phyloP scores from a whole-genome alignment of 2,329 filamentous ascomycete genomes.

The Davidsoniella neocaledoniae region DNA sequence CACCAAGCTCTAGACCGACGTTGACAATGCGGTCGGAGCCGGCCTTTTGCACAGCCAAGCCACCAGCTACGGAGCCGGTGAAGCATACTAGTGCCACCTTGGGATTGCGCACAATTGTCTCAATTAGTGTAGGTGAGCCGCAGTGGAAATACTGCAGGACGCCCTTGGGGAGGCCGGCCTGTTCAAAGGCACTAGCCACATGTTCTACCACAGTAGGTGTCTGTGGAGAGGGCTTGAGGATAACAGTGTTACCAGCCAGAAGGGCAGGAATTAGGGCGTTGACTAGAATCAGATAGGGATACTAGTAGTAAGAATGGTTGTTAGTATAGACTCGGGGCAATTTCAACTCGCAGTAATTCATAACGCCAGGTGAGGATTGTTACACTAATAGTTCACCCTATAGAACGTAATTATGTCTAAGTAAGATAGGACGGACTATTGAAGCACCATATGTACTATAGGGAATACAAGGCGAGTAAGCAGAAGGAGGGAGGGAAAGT shows the following conservation, averaged over 20 bases:
- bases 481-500: not conserved
- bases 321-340: too few relatives aligned
- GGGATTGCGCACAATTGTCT: conserved; percentile 61
- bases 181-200: conserved; percentile 55
- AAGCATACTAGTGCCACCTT: conserved; percentile 74
- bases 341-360: too few relatives aligned
- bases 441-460: too few relatives aligned
- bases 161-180: conserved; percentile 65
- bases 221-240: conserved; percentile 88
- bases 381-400: too few relatives aligned
- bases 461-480: not conserved
- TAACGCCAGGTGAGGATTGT: too few relatives aligned
- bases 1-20: conserved; percentile 80
- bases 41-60: conserved; percentile 69
- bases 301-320: conserved; percentile 32
- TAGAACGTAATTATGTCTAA: too few relatives aligned
- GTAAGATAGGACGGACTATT: too few relatives aligned
- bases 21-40: conserved; percentile 70
- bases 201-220: conserved; percentile 86
- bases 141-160: conserved; percentile 89
- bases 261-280: conserved; percentile 90
- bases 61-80: conserved; percentile 80
- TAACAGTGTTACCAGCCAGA: conserved; percentile 75
- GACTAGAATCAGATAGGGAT: conserved; percentile 83
- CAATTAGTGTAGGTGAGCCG: conserved; percentile 60